Conservation (phyloP, 2,329 filamentous ascomycete genomes). For the Graphiopsis chlorocephala region DNA sequence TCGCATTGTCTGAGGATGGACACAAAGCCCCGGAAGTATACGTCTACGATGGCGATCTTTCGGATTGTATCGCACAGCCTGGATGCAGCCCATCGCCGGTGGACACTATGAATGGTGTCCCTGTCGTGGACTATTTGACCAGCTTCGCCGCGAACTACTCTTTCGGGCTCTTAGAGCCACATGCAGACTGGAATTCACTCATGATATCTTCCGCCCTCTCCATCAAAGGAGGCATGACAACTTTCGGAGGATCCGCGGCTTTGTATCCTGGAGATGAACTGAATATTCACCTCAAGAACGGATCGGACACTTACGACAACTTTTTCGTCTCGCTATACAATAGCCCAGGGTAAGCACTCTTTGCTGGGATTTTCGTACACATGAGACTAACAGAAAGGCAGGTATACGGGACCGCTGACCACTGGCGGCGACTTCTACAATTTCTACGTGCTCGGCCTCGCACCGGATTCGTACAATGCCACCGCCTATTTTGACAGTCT, state of each 20-base stretch:
- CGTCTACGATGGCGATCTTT: not conserved
- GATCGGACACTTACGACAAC: slow-evolving; percentile 13
- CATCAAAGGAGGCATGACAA: slow-evolving; percentile 23
- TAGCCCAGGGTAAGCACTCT: not conserved
- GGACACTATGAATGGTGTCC: slow-evolving; percentile 38
- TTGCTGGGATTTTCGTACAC: slow-evolving; percentile 20
- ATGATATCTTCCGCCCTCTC: slow-evolving; percentile 31
- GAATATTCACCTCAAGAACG: slow-evolving; percentile 32
- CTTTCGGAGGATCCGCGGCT: slow-evolving; percentile 32
- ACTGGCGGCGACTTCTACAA: slow-evolving; percentile 41
- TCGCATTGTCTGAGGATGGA: not conserved
- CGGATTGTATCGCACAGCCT: not conserved
- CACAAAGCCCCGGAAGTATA: not conserved
- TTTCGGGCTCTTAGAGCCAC: slow-evolving; percentile 31
- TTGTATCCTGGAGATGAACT: slow-evolving; percentile 34
- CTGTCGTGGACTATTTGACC: slow-evolving; percentile 35
- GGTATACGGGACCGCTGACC: slow-evolving; percentile 27
- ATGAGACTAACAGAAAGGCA: slow-evolving; percentile 20
- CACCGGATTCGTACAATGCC: slow-evolving; percentile 18
- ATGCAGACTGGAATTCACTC: slow-evolving; percentile 39
- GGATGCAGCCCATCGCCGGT: slow-evolving; percentile 33
- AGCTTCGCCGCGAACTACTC: slow-evolving; percentile 24
- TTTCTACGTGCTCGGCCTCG: slow-evolving; percentile 34
- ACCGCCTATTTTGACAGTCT: not conserved
- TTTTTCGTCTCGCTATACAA: not conserved